A percentile compares a stretch with the other conserved stretches of the same genome.
phyloP scores from a whole-genome alignment of 2,329 filamentous ascomycete species.

The Grosmannia penicillata region DNA sequence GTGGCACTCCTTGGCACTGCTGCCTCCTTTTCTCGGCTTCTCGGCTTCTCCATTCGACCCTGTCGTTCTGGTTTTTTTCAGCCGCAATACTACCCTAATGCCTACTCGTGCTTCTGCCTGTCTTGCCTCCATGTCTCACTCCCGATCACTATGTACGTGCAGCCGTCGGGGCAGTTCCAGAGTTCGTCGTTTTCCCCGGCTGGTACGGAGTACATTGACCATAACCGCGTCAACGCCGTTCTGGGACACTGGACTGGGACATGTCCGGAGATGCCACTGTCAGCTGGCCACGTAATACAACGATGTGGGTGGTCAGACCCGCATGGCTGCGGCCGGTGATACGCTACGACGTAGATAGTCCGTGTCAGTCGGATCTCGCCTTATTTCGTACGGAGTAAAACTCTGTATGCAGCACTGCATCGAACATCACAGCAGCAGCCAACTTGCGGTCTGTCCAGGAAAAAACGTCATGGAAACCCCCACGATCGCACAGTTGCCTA shows the following conservation, averaged over 20 bases:
- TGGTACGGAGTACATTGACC: no score
- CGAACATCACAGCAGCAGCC: not conserved
- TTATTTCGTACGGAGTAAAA: no score
- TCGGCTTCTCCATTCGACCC: no score
- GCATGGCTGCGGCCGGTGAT: conserved; percentile 37
- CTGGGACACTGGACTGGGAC: no score
- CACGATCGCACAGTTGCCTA: conserved; percentile 51
- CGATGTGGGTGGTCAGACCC: conserved; percentile 53
- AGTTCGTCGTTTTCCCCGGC: conserved; percentile 52
- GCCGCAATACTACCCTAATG: no score
- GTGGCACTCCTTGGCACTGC: no score
- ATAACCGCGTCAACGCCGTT: no score
- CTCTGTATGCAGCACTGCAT: no score
- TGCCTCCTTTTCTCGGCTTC: no score
- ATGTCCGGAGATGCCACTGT: conserved; percentile 50
- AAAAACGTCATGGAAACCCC: conserved; percentile 55
- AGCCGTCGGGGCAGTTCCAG: conserved; percentile 50
- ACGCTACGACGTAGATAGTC: not conserved
- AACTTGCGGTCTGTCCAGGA: conserved; percentile 62
- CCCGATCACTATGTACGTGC: conserved; percentile 53
- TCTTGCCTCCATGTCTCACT: not conserved
- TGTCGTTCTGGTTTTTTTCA: no score
- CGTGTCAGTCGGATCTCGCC: not conserved
- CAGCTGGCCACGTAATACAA: conserved; percentile 47
- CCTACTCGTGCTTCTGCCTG: no score